Base-by-base conservation (phyloP, 768 basidiomycete species). In the Hypholoma fasciculare region DNA sequence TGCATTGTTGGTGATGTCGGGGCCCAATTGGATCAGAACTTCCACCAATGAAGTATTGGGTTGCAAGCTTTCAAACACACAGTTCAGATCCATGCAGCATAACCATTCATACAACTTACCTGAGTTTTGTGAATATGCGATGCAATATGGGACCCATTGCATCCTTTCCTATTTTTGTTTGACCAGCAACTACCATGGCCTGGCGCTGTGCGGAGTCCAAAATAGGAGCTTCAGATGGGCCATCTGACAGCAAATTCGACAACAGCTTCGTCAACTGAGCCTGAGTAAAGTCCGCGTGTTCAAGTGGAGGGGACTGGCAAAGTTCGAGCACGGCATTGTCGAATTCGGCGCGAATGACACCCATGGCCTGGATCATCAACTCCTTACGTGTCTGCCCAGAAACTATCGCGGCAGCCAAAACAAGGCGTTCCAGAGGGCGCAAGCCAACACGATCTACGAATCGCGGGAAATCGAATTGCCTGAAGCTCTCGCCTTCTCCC, bases 381-480 rank as follows among this genome's bases (percentile, higher is more conserved):
- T 84, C 83, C 66, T 78, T 80, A 52, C 75, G 75, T 58, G 73
- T 78, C 38, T 86, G 80, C 50, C 83, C 78, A 38, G 87, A 84
- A 57, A 89, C 78, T 61, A 94, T 82, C 51, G 91, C 85, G 19
- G 90, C 84, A 34, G 87, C 86, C 20, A 94, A 80, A 37, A 95
- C 83, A 57, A 95, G 77, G 51, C 85, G 82, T 73, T 94, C 93
- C 56, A 94, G 82, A 17, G 93, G 84, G 46, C 87, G 83, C 46
- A 95, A 79, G 52, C 89, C 89, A 40, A 93, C 78, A 58, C 92
- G 86, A 78, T 94, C 90, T 59, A 83, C 82, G 66, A 94, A 94
- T 75, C 90, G 85, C 58, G 83, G 74, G 51, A 96, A 81, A 79
- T 94, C 92, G 66, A 95, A 94, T 66, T 87, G 81, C 57, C 89